phyloP scores from a whole-genome alignment of 1,139 yeast genomes.

The Suzukiozyma palmioleophila region DNA sequence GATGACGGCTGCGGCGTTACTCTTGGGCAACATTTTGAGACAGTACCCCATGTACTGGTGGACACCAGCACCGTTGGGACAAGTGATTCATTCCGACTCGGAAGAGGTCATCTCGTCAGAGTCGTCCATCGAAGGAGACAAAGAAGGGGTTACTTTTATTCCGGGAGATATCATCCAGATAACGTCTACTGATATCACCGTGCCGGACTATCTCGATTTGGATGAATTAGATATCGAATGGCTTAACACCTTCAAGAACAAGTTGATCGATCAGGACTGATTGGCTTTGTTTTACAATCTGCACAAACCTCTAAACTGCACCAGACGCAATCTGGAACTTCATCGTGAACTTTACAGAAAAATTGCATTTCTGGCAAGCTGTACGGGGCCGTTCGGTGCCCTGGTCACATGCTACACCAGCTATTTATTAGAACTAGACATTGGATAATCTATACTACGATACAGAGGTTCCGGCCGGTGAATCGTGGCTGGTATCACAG shows the following conservation, averaged over 20 bases:
- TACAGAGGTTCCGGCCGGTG: no score
- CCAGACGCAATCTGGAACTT: no score
- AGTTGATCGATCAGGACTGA: constrained; percentile 5
- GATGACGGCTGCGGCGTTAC: constrained; percentile 48
- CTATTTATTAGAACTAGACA: no score
- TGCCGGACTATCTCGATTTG: constrained; percentile 22
- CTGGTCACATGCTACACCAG: no score
- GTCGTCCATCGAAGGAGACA: neutral
- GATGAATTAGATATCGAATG: constrained; percentile 24
- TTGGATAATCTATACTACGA: no score
- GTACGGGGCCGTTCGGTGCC: no score
- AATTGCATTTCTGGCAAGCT: no score
- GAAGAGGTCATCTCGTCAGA: constrained; percentile 1
- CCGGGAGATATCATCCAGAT: constrained; percentile 15
- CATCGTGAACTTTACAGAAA: no score
- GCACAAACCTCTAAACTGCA: no score
- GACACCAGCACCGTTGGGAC: constrained; percentile 31
- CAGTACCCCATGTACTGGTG: constrained; percentile 64
- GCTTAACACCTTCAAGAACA: constrained; percentile 21
- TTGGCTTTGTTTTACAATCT: no score
- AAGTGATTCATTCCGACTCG: constrained; percentile 3
- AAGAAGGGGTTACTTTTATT: constrained; percentile 1
- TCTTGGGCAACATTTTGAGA: constrained; percentile 54
- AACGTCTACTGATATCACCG: constrained; percentile 13
- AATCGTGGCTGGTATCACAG: no score